Base-by-base conservation (phyloP, 1,284 basidiomycete species). In the Trichosporon ovoides region DNA sequence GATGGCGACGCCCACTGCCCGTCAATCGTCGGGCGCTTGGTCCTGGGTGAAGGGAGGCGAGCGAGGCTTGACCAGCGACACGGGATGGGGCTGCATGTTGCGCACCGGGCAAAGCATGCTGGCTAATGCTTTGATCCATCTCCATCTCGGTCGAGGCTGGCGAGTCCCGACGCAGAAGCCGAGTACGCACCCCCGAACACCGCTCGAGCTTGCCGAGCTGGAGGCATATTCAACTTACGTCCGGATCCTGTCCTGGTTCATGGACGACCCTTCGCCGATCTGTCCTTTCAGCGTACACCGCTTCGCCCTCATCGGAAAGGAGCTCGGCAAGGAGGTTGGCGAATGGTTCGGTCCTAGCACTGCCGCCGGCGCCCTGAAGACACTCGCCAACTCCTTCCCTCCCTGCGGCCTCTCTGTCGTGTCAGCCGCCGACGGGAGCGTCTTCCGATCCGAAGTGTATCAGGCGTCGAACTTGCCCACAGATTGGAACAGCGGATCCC, bases 321-420 rank as follows among this genome's bases (percentile, higher is more conserved):
- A 93, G 64, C 82, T 97, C 1, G 95, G 95, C 14, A 97, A 91
- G 66, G 91, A 94, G 66, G 88, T 97, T 0, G 95, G 95, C 2
- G 89, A 93, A 75, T 98, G 95, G 95, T 98, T 98, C 70, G 95
- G 95, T 0, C 95, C 95, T 0, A 95, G 91, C 71, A 95, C 91
- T 0, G 95, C 95, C 31, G 92, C 94, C 7, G 93, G 93, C 34
- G 94, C 92, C 14, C 89, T 98, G 79, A 91, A 89, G 87, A 83
- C 85, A 0, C 84, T 96, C 9, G 87, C 89, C 24, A 83, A 87
- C 69, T 82, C 83, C 0, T 97, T 89, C 76, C 86, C 89, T 2
- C 85, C 88, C 52, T 86, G 88, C 34, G 87, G 87, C 0, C 78
- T 98, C 10, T 85, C 88, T 7, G 91, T 97, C 0, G 83, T 87